Evolutionary conservation across 1,284 basidiomycete genomes (phyloP).

Genomic region (Trametes pubescens): DNA sequence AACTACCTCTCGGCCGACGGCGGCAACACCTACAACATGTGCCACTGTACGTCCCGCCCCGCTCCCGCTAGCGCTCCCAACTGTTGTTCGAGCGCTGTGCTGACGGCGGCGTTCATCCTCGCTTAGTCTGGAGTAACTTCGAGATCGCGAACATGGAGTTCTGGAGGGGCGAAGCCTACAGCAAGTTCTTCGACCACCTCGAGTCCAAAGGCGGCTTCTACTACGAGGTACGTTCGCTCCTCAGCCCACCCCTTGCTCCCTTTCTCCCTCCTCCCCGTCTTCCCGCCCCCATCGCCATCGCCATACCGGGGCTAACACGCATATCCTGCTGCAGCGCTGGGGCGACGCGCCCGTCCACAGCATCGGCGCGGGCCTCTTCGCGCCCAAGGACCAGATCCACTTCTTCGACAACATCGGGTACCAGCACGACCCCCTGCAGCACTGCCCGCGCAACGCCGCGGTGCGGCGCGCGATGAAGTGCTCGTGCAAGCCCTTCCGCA

Average conservation of each 20-base stretch:
- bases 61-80: no score
- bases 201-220: conserved; percentile 81
- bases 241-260: not conserved
- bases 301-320: not conserved
- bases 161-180: conserved; percentile 70
- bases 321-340: conserved; percentile 58
- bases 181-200: conserved; percentile 75
- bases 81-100: no score
- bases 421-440: conserved; percentile 57
- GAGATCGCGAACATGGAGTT: conserved; percentile 78
- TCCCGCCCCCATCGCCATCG: not conserved
- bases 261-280: not conserved
- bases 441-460: conserved; percentile 56
- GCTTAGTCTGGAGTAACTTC: conserved; percentile 78
- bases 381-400: conserved; percentile 67
- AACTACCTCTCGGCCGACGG: conserved; percentile 73
- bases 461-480: conserved; percentile 55
- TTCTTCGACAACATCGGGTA: conserved; percentile 74
- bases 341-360: conserved; percentile 86
- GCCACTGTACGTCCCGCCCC: conserved; percentile 62
- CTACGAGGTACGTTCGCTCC: conserved; percentile 62
- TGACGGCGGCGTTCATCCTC: not conserved
- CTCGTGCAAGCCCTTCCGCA: conserved; percentile 1
- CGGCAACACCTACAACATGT: conserved; percentile 73
- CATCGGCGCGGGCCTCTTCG: conserved; percentile 74